Evolutionary conservation across 768 basidiomycete species (phyloP).

Genomic region (Termitomyces bulborhizus): DNA sequence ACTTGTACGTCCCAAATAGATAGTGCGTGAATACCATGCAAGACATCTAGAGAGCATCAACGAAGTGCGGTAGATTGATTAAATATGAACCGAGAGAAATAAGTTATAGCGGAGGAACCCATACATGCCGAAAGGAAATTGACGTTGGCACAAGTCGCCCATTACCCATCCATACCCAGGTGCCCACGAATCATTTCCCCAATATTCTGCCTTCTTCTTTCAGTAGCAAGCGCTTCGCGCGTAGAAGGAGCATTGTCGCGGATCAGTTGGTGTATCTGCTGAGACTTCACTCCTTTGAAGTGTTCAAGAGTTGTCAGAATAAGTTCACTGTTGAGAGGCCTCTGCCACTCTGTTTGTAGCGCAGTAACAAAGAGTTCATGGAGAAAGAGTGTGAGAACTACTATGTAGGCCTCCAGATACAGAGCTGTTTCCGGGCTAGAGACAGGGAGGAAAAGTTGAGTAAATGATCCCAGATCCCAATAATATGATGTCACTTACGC

Average conservation of each 20-base stretch:
- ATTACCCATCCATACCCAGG: background rate
- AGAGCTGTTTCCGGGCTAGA: slow-evolving; percentile 1
- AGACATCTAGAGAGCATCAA: too few relatives aligned
- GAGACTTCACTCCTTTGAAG: background rate
- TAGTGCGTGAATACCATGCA: too few relatives aligned
- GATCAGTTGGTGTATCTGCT: background rate
- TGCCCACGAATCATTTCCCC: background rate
- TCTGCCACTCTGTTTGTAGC: background rate
- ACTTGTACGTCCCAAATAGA: too few relatives aligned
- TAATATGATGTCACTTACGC: background rate
- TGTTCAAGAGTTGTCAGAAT: background rate
- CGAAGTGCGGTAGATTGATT: too few relatives aligned
- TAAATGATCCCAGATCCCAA: too few relatives aligned
- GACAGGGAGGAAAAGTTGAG: background rate
- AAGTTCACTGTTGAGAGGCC: background rate
- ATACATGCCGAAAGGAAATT: background rate
- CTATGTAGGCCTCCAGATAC: slow-evolving; percentile 15
- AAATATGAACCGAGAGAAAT: background rate
- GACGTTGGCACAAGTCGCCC: background rate
- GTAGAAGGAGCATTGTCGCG: background rate
- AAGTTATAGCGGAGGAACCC: background rate
- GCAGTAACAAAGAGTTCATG: slow-evolving; percentile 10
- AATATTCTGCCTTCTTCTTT: background rate
- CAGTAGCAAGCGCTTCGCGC: background rate
- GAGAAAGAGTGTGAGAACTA: slow-evolving; percentile 14